Percentiles rank a stretch among this genome's conserved stretches.
phyloP scores from a whole-genome alignment of 139 green algal genomes.

The Spirogloea muscicola region DNA sequence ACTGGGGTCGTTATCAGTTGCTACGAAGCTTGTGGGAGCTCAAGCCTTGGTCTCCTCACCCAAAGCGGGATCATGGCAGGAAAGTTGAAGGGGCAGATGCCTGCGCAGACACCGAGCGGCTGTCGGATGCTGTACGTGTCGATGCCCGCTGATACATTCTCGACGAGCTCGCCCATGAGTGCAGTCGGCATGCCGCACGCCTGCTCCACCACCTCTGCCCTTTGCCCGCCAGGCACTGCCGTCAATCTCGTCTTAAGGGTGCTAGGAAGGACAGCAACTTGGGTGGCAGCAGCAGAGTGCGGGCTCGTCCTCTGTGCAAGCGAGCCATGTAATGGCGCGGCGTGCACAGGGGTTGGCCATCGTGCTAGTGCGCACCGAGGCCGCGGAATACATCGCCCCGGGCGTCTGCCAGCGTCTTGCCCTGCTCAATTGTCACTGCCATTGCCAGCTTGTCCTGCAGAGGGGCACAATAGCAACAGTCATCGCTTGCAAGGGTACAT shows the following conservation, averaged over 20 bases:
- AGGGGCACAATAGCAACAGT: too few species aligned
- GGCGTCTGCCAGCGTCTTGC: conserved; percentile 92
- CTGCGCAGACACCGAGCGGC: conserved; percentile 77
- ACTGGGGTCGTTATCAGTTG: too few species aligned
- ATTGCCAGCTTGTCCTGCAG: conserved; percentile 77
- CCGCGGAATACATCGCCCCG: conserved; percentile 89
- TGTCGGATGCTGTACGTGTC: conserved; percentile 89
- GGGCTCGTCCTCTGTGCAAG: too few species aligned
- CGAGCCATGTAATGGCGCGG: too few species aligned
- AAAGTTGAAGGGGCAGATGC: conserved; percentile 99
- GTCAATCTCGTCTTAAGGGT: too few species aligned
- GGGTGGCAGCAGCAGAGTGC: too few species aligned
- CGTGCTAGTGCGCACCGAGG: conserved; percentile 67
- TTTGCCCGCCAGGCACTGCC: too few species aligned
- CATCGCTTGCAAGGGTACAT: too few species aligned
- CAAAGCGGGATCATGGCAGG: conserved; percentile 66
- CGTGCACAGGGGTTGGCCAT: too few species aligned
- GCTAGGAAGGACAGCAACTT: too few species aligned
- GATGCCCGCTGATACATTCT: conserved; percentile 86
- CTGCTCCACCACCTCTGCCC: conserved; percentile 88
- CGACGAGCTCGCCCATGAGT: conserved; percentile 76
- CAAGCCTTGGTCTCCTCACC: too few species aligned
- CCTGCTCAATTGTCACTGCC: conserved; percentile 83
- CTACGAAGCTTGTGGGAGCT: too few species aligned
- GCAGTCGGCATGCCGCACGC: conserved; percentile 68